Evolutionary conservation across 768 basidiomycete species (phyloP), one percentile per base, ranked within the genome.

Genomic region (Podaxis pistillaris): DNA sequence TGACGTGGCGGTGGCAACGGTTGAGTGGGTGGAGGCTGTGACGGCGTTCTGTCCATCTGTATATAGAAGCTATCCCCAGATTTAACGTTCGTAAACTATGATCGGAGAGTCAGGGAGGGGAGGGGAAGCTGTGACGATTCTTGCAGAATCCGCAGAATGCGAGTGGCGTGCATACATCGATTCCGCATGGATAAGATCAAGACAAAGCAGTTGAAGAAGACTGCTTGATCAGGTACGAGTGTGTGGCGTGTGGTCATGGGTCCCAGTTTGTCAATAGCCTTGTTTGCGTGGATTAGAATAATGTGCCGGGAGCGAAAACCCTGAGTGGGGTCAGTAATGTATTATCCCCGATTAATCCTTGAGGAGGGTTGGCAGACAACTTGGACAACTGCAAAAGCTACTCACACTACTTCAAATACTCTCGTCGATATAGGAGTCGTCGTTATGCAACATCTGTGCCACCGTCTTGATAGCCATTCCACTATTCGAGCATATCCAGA

Each of bases 161-260:
- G 5, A 37, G 26, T 26, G 37, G 41, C 40, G 0, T 9, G 6
- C 56, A n/a, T 15, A n/a, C 37, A 30, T 49, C 46, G 24, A 19
- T 15, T 37, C 33, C 9, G 47, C 46, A 49, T 50, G 47, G 46
- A 36, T 58, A 30, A 30, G 41, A 49, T 28, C 46, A 58, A 30
- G 24, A 46, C 38, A 44, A 56, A 41, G 55, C 56, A 49, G 9
- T 28, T 30, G 19, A 19, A 46, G 24, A 28, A 19, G 15, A 15
- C 36, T 49, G 47, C 36, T 37, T 36, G 47, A 57, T 57, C 56
- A 57, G 24, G 56, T 57, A 24, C 26, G 41, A 28, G 26, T 22
- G n/a, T 19, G 41, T 57, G 56, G 56, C 41, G 56, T 28, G 41
- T 24, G 49, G 49, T 57, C 56, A 57, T 57, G 40, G 56, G 41